phyloP scores from a whole-genome alignment of 2,329 filamentous ascomycete genomes.

The Graphilbum ipis-grandicollis region DNA sequence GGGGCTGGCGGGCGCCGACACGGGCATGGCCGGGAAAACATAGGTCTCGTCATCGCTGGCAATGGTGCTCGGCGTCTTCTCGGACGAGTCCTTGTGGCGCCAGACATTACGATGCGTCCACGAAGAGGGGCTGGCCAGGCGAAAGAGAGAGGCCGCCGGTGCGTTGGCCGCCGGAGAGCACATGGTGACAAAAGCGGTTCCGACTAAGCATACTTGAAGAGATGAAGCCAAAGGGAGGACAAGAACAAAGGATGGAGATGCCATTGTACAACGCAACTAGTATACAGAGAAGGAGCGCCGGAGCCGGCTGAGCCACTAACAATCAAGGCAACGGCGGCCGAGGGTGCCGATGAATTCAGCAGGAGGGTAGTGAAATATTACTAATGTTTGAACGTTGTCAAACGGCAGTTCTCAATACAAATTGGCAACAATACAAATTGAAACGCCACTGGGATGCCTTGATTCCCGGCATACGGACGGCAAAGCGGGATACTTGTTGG shows the following conservation, averaged over 20 bases:
- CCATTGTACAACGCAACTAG: background rate
- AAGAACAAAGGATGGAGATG: background rate
- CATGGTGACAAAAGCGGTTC: background rate
- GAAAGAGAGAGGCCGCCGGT: background rate
- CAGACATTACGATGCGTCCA: slow-evolving; percentile 1
- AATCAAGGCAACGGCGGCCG: too few species aligned
- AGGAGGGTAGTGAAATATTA: too few species aligned
- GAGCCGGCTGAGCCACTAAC: too few species aligned
- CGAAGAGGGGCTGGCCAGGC: background rate
- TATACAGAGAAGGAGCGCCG: too few species aligned
- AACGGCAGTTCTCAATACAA: too few species aligned
- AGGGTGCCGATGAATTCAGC: too few species aligned
- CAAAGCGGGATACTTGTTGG: too few species aligned
- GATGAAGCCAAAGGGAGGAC: background rate
- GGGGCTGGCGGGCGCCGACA: background rate
- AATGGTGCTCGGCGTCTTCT: slow-evolving; percentile 6
- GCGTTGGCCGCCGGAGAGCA: background rate
- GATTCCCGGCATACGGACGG: too few species aligned
- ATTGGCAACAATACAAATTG: too few species aligned
- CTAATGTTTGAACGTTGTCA: too few species aligned
- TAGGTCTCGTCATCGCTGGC: slow-evolving; percentile 5
- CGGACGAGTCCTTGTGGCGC: slow-evolving; percentile 9
- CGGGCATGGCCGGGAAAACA: slow-evolving; percentile 4
- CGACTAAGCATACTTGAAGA: background rate
- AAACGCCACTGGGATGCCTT: too few species aligned